Base-by-base conservation (phyloP, 768 basidiomycete species). In the Kwoniella sp. region DNA sequence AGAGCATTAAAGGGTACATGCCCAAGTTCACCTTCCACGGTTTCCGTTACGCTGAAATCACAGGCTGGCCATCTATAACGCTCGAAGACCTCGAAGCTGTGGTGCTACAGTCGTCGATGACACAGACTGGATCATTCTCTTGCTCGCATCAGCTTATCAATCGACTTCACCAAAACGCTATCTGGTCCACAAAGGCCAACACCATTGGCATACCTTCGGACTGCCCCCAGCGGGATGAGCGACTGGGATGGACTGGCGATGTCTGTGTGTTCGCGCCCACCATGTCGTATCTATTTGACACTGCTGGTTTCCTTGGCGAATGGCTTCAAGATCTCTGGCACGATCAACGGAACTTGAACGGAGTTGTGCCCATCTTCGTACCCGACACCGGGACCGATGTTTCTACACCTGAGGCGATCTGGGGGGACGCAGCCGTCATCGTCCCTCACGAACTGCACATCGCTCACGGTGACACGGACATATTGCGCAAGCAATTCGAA, bases 171-270 rank as follows among this genome's bases (percentile, higher is more conserved):
- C 21, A 67, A 21, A 77, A 77, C 59, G 66, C 67, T n/a, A 61
- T 69, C 4, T 77, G 73, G 72, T 53, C 60, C 0, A 68, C 65
- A 48, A 59, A 55, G 9, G 73, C 67, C 40, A 77, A 77, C 49
- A 72, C 68, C 22, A 51, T 77, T 22, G 63, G 60, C 15, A 58
- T 78, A 7, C 77, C 77, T 1, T 75, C 71, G 22, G 77, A 78
- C 53, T 78, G 77, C 59, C 77, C 77, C 13, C 77, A 78, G 58
- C 68, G 77, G 1, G 76, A 78, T 55, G 77, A 78, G 57, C 68
- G 77, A 29, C 55, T 78, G 19, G 77, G 77, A 9, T 78, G 77
- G 77, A 78, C 77, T 0, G 77, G 77, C 9, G 77, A 78, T 50
- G 66, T 78, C 13, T 73, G 74, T 47, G 74, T 74, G 2, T 77